Percentiles rank a stretch among this genome's conserved stretches.
Conservation (phyloP, 768 basidiomycete genomes). For the Boletus rufocinnamomeus region DNA sequence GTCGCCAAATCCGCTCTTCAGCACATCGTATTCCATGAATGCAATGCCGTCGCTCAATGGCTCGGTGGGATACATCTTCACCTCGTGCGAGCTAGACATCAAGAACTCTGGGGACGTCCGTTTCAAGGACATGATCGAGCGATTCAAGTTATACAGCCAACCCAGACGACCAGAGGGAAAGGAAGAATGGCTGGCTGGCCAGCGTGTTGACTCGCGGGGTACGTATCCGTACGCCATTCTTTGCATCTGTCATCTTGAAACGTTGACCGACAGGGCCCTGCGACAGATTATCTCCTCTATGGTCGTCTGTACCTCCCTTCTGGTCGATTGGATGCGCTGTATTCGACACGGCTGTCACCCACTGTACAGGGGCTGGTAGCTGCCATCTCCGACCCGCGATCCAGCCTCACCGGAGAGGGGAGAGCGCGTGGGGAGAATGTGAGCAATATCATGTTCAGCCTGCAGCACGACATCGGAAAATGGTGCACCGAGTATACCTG, state of each 20-base stretch:
- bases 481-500: constrained; percentile 95
- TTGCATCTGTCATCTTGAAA: constrained; percentile 11
- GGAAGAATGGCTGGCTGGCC: constrained; percentile 81
- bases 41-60: constrained; percentile 92
- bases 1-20: constrained; percentile 85
- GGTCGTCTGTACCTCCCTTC: constrained; percentile 90
- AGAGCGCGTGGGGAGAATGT: constrained; percentile 46
- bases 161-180: constrained; percentile 78
- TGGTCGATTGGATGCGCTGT: constrained; percentile 85
- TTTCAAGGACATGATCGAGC: constrained; percentile 88
- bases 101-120: constrained; percentile 68
- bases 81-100: constrained; percentile 78
- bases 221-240: constrained; percentile 25
- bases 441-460: constrained; percentile 76
- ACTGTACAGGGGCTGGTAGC: constrained; percentile 83
- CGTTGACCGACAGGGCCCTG: constrained; percentile 24
- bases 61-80: constrained; percentile 91
- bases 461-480: constrained; percentile 91
- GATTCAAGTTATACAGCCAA: constrained; percentile 81
- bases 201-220: constrained; percentile 78
- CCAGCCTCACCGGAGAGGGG: constrained; percentile 44
- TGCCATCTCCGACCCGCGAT: constrained; percentile 80
- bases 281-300: constrained; percentile 87
- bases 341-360: constrained; percentile 76
- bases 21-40: constrained; percentile 89